phyloP scores from a whole-genome alignment of 75 land plant species.

The Adiantum capillusveneris region DNA sequence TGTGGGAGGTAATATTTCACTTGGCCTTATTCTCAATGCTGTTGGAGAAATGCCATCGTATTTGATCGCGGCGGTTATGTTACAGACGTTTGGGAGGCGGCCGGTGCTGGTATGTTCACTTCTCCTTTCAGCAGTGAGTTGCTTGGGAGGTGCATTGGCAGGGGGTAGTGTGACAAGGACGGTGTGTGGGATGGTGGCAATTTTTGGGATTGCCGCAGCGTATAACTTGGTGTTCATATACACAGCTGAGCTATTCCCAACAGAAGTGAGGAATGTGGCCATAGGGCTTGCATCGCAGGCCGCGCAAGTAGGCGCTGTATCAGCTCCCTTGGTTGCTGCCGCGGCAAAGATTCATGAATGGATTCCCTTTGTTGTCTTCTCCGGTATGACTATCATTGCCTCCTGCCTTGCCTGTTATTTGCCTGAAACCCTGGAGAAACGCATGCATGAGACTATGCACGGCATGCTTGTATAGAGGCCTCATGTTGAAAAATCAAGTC shows the following conservation, averaged over 20 bases:
- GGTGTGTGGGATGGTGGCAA: slow-evolving; percentile 56
- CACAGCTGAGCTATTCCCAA: slow-evolving; percentile 83
- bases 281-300: slow-evolving; percentile 66
- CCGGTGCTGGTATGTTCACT: too few species aligned
- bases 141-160: too few species aligned
- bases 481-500: too few species aligned
- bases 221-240: slow-evolving; percentile 78
- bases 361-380: slow-evolving; percentile 62
- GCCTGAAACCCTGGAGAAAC: slow-evolving; percentile 70
- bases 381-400: slow-evolving; percentile 37
- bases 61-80: too few species aligned
- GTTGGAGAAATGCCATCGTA: slow-evolving; percentile 65
- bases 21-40: slow-evolving; percentile 60
- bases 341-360: slow-evolving; percentile 24
- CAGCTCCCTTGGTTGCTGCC: slow-evolving; percentile 77
- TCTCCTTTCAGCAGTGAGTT: too few species aligned
- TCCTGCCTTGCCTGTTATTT: slow-evolving; percentile 40
- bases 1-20: slow-evolving; percentile 60
- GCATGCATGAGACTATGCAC: slow-evolving; percentile 66
- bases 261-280: slow-evolving; percentile 85
- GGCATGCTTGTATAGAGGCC: slow-evolving; percentile 23
- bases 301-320: slow-evolving; percentile 56
- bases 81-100: too few species aligned
- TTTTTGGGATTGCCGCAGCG: slow-evolving; percentile 82
- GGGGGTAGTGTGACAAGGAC: slow-evolving; percentile 28